Evolutionary conservation across 2,329 filamentous ascomycete species (phyloP), one percentile per base, ranked within the genome.

Genomic region (Fusarium xylarioides): DNA sequence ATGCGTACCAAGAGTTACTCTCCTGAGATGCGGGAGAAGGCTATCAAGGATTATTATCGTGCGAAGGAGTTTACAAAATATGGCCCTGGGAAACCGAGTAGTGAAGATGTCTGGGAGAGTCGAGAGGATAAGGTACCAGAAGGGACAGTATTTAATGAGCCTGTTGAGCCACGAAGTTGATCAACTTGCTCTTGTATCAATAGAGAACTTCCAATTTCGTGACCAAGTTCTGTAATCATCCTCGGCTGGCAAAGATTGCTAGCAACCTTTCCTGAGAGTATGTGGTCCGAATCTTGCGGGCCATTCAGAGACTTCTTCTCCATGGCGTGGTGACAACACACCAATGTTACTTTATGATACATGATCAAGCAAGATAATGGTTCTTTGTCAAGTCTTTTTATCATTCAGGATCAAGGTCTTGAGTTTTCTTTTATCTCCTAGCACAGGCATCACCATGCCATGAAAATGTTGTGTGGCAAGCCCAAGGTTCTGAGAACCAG

Each of bases 101-200:
- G 94, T 83, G 94, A 98, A 84, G 93, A 98, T 85, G 86, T 99
- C 7, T 99, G 96, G 96, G 89, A 92, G 81, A 86, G 91, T 62
- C 89, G 96, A 76, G 86, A 86, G 40, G 87, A 89, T 71, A 90
- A 87, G 72, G 83, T 95, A 11, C 73, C 79, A n/a, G 80, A 81
- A 1, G 86, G 82, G 4, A 80, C 82, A 5, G 85, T 83, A 2
- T 90, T 90, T 68, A 78, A 74, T 9, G 79, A 81, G 42, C 74
- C 76, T 5, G 82, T 87, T 46, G 83, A 83, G 19, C 76, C 78
- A 70, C 44, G n/a, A 49, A 44, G 37, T 12, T 16, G 21, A 50
- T 32, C 23, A 44, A 26, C 12, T 4, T 11, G n/a, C 34, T 52
- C n/a, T 44, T 63, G 55, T 68, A 52, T 56, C 52, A 60, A 55